Base-by-base conservation (phyloP, 768 basidiomycete species). In the Exidia glandulosa region DNA sequence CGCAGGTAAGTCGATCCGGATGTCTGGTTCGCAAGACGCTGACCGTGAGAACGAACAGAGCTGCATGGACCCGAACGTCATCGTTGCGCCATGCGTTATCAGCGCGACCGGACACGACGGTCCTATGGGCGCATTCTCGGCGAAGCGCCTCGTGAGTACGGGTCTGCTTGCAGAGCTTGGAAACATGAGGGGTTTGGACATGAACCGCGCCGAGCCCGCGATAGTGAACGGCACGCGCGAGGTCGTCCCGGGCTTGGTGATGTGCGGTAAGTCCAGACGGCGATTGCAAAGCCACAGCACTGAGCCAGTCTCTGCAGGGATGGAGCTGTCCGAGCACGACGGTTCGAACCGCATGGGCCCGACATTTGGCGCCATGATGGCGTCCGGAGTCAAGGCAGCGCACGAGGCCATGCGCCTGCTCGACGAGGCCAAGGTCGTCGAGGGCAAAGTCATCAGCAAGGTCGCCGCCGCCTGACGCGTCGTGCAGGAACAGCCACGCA, bases 321-420 rank as follows among this genome's bases (percentile, higher is more conserved):
- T 89, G 88, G 88, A 91, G 71, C 75, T 91, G 57, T 85, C 85
- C 7, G 87, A 89, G 70, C 85, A 88, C 67, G 87, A 89, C 69
- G 88, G 88, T 14, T 81, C 81, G 29, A 86, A 87, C 74, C 78
- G 88, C 30, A 86, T 87, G 84, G 83, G 76, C 25, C 87, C 87
- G 4, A 88, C 87, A 2, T 90, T 89, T 63, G 88, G 86, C 27
- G 86, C 84, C 0, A 90, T 90, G 87, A 84, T 88, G 73, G 84
- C 76, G 6, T 86, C 84, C 68, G 87, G 88, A 4, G 79, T 86
- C 69, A 86, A 84, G 67, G 86, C 85, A 25, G 85, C 84, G 1
- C 77, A 81, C 60, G 84, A 86, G 67, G 84, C 83, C 2, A 77
- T 83, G 58, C 78, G 75, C 29, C 71, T 82, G 25, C 69, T 81